Conservation (phyloP, 2,329 filamentous ascomycete species). For the Aquanectria penicillioides region DNA sequence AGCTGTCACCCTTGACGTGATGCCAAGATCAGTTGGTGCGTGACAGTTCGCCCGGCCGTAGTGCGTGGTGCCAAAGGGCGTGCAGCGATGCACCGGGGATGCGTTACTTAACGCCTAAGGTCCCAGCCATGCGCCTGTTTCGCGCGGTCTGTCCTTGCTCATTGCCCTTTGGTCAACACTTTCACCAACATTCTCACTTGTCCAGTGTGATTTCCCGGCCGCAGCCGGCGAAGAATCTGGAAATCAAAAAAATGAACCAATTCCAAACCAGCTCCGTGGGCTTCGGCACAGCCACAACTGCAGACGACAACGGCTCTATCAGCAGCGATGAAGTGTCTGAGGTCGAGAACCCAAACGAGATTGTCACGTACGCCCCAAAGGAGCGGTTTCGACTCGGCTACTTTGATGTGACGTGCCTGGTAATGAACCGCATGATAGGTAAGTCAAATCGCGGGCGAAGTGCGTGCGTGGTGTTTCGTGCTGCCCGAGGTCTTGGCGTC, state of each 20-base stretch:
- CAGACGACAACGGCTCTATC: constrained; percentile 15
- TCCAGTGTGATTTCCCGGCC: background rate
- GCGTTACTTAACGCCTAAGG: constrained; percentile 38
- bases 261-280: constrained; percentile 35
- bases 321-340: constrained; percentile 12
- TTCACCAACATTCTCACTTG: background rate
- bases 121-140: constrained; percentile 21
- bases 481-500: background rate
- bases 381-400: constrained; percentile 49
- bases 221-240: background rate
- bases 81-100: constrained; percentile 16
- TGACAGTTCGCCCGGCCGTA: constrained; percentile 35
- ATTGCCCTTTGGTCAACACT: background rate
- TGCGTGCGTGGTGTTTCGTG: fast-evolving
- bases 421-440: constrained; percentile 52
- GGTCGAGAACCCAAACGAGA: constrained; percentile 38
- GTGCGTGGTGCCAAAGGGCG: constrained; percentile 21
- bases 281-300: constrained; percentile 2
- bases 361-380: constrained; percentile 47
- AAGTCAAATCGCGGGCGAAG: too few relatives aligned
- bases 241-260: constrained; percentile 41
- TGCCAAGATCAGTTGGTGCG: constrained; percentile 8
- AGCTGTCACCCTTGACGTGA: constrained; percentile 11
- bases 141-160: constrained; percentile 7
- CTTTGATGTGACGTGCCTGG: constrained; percentile 48